Base-by-base conservation (phyloP, 352 stramenopile genomes). In the Sclerospora graminicola region DNA sequence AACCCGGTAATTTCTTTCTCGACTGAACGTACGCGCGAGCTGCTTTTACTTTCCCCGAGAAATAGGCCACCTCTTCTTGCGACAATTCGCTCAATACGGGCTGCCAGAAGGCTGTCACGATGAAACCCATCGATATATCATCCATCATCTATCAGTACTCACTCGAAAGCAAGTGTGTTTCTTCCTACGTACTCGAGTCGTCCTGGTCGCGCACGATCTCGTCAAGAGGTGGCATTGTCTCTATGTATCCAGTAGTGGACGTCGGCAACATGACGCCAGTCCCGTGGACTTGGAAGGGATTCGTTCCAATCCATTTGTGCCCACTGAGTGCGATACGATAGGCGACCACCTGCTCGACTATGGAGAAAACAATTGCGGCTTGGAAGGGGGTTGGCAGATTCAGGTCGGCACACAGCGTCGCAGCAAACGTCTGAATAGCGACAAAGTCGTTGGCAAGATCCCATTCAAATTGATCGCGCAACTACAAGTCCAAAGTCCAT, bases 401-500 rank as follows among this genome's bases (percentile, higher is more conserved):
- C 32, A 89, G 44, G 16, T 89, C 77, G 35, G 51, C 47, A 27
- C 71, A 82, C 14, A 89, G 45, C 35, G 58, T 73, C 30, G 33
- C 48, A 1, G 77, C 74, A 48, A 89, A 89, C 5, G 41, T 41
- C 35, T 85, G 60, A 4, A 62, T 64, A 5, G 68, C 57, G 27
- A 50, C 45, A 31, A 64, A 76, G 35, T 72, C 57, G 28, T 69
- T 76, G 24, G 57, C 71, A 23, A 85, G 73, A 39, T 89, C 74
- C 77, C 77, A 89, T 41, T 89, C 77, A 20, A 89, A 84, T 46
- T 87, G 77, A 52, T 89, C 77, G 7, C 68, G 73, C 3, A 89
- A 51, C 77, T 89, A 43, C n/a, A n/a, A n/a, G n/a, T n/a, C n/a
- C n/a, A n/a, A n/a, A n/a, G n/a, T n/a, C n/a, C n/a, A n/a, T 21